A percentile compares a stretch with the other conserved stretches of the same genome.
phyloP scores from a whole-genome alignment of 2,329 filamentous ascomycete species.

The Phyllachora maydis region DNA sequence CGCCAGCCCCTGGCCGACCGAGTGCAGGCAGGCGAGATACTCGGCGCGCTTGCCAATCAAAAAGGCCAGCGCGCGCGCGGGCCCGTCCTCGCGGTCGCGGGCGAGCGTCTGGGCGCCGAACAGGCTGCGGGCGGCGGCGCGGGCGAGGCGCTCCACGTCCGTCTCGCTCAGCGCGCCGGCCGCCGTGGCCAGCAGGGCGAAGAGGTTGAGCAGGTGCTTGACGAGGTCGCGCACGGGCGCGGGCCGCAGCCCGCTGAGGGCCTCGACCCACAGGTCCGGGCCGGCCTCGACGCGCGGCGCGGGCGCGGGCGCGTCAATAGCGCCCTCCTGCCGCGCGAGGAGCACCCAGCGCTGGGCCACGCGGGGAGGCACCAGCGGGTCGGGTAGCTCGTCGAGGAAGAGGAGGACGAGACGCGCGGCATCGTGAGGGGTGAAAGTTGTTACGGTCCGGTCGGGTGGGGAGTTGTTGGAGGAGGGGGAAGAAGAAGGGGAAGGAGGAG shows the following conservation, averaged over 20 bases:
- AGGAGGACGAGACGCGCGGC: constrained; percentile 6
- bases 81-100: constrained; percentile 2
- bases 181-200: constrained; percentile 4
- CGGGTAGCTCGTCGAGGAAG: constrained; percentile 6
- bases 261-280: constrained; percentile 8
- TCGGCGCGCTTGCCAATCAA: constrained; percentile 7
- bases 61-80: constrained; percentile 6
- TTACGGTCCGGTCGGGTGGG: no score
- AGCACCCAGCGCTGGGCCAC: constrained; percentile 7
- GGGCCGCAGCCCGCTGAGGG: constrained; percentile 7
- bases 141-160: constrained; percentile 5
- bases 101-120: constrained; percentile 2
- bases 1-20: background rate
- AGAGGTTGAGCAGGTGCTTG: constrained; percentile 7
- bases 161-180: constrained; percentile 2
- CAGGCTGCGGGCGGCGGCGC: constrained; percentile 5
- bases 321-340: constrained; percentile 6
- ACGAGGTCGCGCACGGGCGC: constrained; percentile 6
- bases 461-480: no score
- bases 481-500: constrained; percentile 5
- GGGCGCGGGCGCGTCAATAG: constrained; percentile 5
- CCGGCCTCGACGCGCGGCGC: constrained; percentile 6
- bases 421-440: no score
- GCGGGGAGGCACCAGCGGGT: constrained; percentile 5
- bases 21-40: constrained; percentile 3